A percentile compares a stretch with the other conserved stretches of the same genome.
Evolutionary conservation across 495 filamentous ascomycete species (phyloP).

Genomic region (Aspergillus conjunctus): DNA sequence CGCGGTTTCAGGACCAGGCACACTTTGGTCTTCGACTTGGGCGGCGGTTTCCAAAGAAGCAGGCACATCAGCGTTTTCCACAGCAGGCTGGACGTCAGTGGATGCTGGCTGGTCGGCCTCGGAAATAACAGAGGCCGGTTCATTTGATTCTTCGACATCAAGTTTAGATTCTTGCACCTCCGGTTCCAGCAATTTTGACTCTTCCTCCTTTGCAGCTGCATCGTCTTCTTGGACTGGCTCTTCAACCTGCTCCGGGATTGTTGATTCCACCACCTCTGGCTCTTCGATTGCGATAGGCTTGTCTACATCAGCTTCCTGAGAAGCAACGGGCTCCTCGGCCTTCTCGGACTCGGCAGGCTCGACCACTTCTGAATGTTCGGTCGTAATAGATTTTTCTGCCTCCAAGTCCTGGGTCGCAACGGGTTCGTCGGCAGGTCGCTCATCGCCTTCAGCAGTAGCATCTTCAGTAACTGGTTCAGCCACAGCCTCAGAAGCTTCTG

Average conservation of each 20-base stretch:
- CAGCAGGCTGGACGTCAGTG: slow-evolving; percentile 9
- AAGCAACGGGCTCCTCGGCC: neutral
- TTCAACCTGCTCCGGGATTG: neutral
- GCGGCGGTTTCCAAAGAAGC: slow-evolving; percentile 4
- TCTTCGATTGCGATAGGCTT: neutral
- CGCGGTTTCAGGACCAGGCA: slow-evolving; percentile 1
- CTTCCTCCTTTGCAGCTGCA: neutral
- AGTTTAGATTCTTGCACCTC: neutral
- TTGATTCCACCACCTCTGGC: neutral
- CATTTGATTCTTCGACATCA: slow-evolving; percentile 1
- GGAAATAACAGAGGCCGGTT: neutral
- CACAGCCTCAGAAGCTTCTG: slow-evolving; percentile 14
- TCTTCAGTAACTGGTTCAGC: neutral
- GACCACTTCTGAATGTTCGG: neutral
- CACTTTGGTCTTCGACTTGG: slow-evolving; percentile 5
- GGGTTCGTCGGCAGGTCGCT: neutral
- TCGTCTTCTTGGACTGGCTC: neutral
- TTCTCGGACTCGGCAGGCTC: neutral
- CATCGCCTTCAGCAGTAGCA: neutral
- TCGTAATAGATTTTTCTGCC: neutral
- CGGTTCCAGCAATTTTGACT: neutral
- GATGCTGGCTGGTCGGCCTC: slow-evolving; percentile 2
- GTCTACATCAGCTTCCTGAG: neutral
- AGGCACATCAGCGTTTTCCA: slow-evolving; percentile 26
- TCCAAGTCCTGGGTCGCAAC: neutral